phyloP scores from a whole-genome alignment of 768 basidiomycete species.

The Russula brevipes region DNA sequence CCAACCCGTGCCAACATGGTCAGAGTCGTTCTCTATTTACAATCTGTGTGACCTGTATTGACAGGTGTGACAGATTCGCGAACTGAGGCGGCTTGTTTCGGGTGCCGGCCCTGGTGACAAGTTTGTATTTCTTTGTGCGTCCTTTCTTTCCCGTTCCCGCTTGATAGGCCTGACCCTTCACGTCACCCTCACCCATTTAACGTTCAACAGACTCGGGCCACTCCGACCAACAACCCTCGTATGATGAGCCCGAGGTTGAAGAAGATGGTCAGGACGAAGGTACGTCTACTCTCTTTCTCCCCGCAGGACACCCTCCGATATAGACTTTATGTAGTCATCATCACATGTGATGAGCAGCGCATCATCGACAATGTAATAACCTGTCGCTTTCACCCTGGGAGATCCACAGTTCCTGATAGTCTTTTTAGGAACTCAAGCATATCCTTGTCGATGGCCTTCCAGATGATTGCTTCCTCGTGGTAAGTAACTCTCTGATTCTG shows the following conservation, averaged over 20 bases:
- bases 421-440: slow-evolving; percentile 11
- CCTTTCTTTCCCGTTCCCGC: no score
- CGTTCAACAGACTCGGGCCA: slow-evolving; percentile 27
- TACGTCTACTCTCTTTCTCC: neutral
- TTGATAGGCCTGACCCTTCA: neutral
- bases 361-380: slow-evolving; percentile 28
- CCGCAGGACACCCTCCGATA: neutral
- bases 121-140: slow-evolving; percentile 29
- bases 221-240: slow-evolving; percentile 24
- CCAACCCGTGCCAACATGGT: slow-evolving; percentile 25
- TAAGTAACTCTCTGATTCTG: neutral
- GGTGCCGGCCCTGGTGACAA: slow-evolving; percentile 27
- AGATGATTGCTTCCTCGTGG: slow-evolving; percentile 17
- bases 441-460: slow-evolving; percentile 22
- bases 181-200: neutral
- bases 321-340: slow-evolving; percentile 2
- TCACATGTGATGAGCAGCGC: slow-evolving; percentile 16
- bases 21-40: neutral
- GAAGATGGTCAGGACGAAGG: slow-evolving; percentile 30
- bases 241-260: slow-evolving; percentile 12
- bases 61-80: slow-evolving; percentile 14
- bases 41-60: neutral
- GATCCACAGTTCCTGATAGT: neutral
- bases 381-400: neutral
- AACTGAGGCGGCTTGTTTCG: slow-evolving; percentile 21